phyloP scores from a whole-genome alignment of 306 rosid species.

The Vigna nakashimae region DNA sequence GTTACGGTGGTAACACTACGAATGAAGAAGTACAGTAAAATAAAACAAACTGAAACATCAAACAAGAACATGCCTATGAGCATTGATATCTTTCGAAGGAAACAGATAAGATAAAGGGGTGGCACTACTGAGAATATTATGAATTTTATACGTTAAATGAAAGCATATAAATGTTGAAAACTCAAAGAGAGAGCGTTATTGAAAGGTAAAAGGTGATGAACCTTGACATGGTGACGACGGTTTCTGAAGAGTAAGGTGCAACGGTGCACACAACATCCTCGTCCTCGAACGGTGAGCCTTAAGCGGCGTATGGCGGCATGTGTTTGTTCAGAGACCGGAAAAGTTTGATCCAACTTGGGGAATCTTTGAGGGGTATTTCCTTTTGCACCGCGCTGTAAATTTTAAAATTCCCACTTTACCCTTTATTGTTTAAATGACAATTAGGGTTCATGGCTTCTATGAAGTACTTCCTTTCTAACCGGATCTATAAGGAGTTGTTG shows the following conservation, averaged over 20 bases:
- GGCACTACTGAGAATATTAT: background rate
- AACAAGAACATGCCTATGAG: background rate
- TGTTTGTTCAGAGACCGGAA: background rate
- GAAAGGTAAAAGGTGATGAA: constrained; percentile 31
- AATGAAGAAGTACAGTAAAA: constrained; percentile 4
- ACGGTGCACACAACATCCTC: constrained; percentile 39
- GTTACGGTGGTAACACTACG: background rate
- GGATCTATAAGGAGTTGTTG: no score
- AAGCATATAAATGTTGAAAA: background rate
- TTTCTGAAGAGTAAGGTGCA: constrained; percentile 34
- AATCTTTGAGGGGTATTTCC: no score
- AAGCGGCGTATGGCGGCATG: constrained; percentile 37
- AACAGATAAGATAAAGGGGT: constrained; percentile 16
- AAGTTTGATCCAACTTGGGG: background rate
- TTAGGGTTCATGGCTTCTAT: no score
- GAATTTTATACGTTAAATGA: background rate
- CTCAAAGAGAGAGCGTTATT: background rate
- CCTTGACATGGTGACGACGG: constrained; percentile 60
- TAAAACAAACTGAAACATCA: background rate
- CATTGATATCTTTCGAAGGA: background rate
- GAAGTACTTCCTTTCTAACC: no score
- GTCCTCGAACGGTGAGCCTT: constrained; percentile 35
- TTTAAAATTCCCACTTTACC: no score
- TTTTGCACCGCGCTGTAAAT: no score
- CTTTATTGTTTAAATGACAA: no score